Evolutionary conservation across 148 eudicot species (phyloP).

Genomic region (Polygonum maritimum): DNA sequence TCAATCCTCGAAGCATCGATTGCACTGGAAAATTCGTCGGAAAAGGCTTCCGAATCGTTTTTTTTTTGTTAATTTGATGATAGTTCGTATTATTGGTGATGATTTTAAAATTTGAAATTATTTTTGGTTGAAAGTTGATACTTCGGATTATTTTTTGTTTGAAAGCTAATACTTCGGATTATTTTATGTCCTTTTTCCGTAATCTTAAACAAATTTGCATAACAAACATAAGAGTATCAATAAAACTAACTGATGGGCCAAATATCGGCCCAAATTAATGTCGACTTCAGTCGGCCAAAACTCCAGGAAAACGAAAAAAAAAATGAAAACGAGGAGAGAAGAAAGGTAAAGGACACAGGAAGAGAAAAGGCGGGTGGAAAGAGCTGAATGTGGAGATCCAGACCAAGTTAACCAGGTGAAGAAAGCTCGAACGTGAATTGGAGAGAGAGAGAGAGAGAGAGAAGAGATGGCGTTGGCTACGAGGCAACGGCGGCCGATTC

Average conservation of each 20-base stretch:
- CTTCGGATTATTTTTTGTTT: no score
- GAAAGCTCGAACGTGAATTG: background rate
- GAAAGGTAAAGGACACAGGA: background rate
- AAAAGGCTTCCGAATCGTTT: no score
- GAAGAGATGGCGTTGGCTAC: constrained; percentile 41
- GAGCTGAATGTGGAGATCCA: background rate
- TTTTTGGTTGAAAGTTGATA: no score
- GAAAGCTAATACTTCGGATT: no score
- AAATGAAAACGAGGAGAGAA: background rate
- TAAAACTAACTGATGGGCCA: background rate
- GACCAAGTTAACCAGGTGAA: constrained; percentile 2
- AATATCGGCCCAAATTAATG: background rate
- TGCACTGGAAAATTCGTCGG: no score
- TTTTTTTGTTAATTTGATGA: no score
- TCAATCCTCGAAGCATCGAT: no score
- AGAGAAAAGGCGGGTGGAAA: constrained; percentile 3
- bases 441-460: constrained; percentile 15
- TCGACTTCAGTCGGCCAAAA: background rate
- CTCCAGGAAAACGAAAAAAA: background rate
- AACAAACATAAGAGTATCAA: no score
- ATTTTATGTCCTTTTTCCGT: no score
- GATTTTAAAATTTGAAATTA: no score
- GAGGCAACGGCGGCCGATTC: constrained; percentile 46
- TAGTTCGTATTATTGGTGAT: no score
- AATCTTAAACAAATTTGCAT: background rate